Conservation (phyloP, 2,329 filamentous ascomycete genomes). For the Blastomyces gilchristii region DNA sequence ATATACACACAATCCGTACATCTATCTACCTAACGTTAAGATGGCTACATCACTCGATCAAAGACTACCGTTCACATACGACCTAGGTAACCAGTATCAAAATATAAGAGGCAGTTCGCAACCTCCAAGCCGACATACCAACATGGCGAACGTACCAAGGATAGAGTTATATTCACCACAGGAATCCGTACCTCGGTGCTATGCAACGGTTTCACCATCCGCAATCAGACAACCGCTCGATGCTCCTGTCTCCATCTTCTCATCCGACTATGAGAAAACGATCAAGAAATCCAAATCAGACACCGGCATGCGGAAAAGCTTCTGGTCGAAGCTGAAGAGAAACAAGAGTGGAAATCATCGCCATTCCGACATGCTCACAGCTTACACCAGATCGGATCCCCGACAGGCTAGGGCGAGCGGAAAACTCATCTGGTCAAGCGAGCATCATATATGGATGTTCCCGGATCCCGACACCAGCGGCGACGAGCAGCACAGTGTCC, state of each 20-base stretch:
- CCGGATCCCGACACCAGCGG: background rate
- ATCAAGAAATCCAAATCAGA: constrained; percentile 8
- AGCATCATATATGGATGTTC: constrained; percentile 16
- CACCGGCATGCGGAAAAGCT: constrained; percentile 9
- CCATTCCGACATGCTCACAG: constrained; percentile 2
- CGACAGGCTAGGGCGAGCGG: constrained; percentile 9
- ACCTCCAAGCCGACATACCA: background rate
- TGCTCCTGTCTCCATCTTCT: background rate
- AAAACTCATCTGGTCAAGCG: constrained; percentile 14
- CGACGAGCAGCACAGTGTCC: background rate
- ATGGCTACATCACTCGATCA: background rate
- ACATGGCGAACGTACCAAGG: background rate
- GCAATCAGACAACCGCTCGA: background rate
- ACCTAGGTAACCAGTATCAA: background rate
- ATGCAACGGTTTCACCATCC: background rate
- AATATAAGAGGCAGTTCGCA: background rate
- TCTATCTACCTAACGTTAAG: too few relatives aligned
- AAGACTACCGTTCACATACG: background rate
- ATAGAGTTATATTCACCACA: background rate
- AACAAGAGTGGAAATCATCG: constrained; percentile 2
- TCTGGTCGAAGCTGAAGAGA: constrained; percentile 11
- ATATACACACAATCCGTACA: background rate
- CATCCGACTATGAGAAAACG: background rate
- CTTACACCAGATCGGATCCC: constrained; percentile 6
- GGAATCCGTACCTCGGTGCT: background rate